phyloP scores from a whole-genome alignment of 805 yeast genomes.

The Cyberlindnera bimundalis region DNA sequence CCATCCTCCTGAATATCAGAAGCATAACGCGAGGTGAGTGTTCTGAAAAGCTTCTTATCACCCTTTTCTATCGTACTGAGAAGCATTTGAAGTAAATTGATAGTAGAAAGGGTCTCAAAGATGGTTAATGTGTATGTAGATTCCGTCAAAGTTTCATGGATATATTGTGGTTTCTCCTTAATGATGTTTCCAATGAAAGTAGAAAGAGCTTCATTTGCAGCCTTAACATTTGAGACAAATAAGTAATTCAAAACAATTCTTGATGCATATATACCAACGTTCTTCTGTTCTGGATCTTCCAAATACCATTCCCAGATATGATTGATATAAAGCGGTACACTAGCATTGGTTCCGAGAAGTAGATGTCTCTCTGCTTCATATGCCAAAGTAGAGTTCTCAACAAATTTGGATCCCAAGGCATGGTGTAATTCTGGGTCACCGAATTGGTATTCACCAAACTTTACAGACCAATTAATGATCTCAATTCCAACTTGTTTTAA shows the following conservation, averaged over 20 bases:
- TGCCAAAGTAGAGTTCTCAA: constrained; percentile 43
- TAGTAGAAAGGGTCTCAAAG: constrained; percentile 41
- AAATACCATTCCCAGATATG: constrained; percentile 44
- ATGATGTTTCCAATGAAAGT: constrained; percentile 26
- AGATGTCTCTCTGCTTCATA: constrained; percentile 73
- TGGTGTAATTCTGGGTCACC: constrained; percentile 80
- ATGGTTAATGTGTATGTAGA: constrained; percentile 34
- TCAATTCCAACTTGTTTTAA: constrained; percentile 65
- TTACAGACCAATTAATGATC: constrained; percentile 62
- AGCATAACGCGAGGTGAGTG: constrained; percentile 50
- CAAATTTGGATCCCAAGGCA: constrained; percentile 64
- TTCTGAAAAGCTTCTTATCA: constrained; percentile 49
- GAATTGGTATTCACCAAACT: constrained; percentile 44
- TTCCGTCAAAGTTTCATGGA: constrained; percentile 27
- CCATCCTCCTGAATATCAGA: constrained; percentile 33
- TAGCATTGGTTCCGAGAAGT: constrained; percentile 54
- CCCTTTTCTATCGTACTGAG: constrained; percentile 54
- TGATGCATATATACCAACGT: constrained; percentile 34
- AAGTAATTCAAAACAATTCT: constrained; percentile 77
- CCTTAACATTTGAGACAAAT: constrained; percentile 61
- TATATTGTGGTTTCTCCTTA: constrained; percentile 21
- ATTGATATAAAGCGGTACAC: constrained; percentile 43
- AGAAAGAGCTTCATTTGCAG: constrained; percentile 42
- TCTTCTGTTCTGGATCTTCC: constrained; percentile 25
- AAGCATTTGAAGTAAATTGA: constrained; percentile 70